A percentile compares a stretch with the other conserved stretches of the same genome.
Evolutionary conservation across 352 stramenopile genomes (phyloP).

Genomic region (Phytopythium vexans): DNA sequence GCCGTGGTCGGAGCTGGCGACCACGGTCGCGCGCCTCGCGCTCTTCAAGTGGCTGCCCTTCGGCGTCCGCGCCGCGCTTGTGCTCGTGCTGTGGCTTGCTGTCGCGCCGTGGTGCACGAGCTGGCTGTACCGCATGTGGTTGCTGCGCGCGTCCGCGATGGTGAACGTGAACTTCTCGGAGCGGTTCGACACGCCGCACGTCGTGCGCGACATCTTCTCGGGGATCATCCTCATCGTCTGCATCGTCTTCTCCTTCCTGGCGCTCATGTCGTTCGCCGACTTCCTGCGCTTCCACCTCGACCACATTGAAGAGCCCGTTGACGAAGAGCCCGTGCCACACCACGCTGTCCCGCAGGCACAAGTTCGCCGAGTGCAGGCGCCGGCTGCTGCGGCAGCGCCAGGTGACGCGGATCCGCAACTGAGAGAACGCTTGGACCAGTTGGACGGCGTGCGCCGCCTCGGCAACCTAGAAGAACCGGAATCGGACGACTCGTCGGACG

Average conservation of each 20-base stretch:
- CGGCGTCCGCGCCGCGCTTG: constrained; percentile 65
- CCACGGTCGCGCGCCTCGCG: constrained; percentile 76
- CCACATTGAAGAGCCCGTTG: constrained; percentile 66
- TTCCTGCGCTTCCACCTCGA: constrained; percentile 92
- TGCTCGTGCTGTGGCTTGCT: constrained; percentile 83
- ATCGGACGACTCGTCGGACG: constrained; percentile 55
- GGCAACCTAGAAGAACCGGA: constrained; percentile 38
- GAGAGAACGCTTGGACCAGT: constrained; percentile 25
- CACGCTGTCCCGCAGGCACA: neutral
- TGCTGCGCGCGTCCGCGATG: constrained; percentile 83
- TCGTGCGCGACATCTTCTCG: constrained; percentile 85
- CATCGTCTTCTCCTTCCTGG: constrained; percentile 94
- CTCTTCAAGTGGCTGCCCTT: constrained; percentile 90
- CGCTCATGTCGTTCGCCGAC: constrained; percentile 93
- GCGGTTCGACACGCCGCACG: constrained; percentile 63
- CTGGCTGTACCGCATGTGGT: constrained; percentile 94
- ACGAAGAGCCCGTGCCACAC: constrained; percentile 23
- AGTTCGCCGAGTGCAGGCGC: too few relatives aligned
- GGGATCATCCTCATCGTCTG: constrained; percentile 89
- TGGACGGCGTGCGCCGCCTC: constrained; percentile 26
- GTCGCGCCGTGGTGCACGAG: constrained; percentile 89
- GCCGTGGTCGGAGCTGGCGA: constrained; percentile 83
- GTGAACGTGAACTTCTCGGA: constrained; percentile 82
- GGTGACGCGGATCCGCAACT: constrained; percentile 28
- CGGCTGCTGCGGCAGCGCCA: constrained; percentile 14